These are phyloP conservation scores for Penicillium sp. DNA, from an alignment of 2,329 filamentous ascomycete genomes.

Conservation along the genomic window DNA sequence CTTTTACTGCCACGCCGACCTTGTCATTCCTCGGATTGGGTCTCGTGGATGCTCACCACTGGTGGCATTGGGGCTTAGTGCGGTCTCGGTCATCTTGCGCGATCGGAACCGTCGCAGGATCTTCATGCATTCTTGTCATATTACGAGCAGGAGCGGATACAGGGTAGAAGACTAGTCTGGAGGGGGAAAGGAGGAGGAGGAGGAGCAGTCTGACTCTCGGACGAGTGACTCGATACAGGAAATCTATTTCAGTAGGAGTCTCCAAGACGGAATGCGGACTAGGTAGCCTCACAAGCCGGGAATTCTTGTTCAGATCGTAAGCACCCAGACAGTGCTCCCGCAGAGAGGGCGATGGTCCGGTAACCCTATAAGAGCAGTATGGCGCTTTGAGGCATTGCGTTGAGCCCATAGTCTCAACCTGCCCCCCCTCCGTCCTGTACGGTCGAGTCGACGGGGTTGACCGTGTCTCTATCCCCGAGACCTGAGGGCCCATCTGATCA, in stretches of 20 bases:
- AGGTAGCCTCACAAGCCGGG: constrained; percentile 4
- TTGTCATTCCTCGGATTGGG: constrained; percentile 2
- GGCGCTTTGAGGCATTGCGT: neutral
- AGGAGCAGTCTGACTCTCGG: neutral
- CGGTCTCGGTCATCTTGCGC: constrained; percentile 1
- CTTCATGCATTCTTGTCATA: constrained; percentile 1
- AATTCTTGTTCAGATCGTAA: constrained; percentile 12
- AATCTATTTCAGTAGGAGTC: neutral
- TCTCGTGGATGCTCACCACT: neutral
- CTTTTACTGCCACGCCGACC: constrained; percentile 9
- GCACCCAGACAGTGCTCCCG: neutral
- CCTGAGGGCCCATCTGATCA: neutral
- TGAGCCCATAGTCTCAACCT: neutral
- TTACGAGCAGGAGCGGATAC: neutral
- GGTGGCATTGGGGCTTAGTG: neutral
- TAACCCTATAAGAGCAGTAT: neutral
- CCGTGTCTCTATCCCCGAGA: neutral
- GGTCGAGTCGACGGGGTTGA: neutral
- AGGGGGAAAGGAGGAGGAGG: neutral
- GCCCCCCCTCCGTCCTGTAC: neutral
- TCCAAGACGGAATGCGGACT: constrained; percentile 14
- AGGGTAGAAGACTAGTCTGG: neutral
- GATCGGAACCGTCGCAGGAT: constrained; percentile 15
- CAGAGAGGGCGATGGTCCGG: neutral
- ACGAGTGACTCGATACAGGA: neutral